Evolutionary conservation across 2,329 filamentous ascomycete genomes (phyloP), one percentile per base, ranked within the genome.

Genomic region (Colletotrichum ledebouriae): DNA sequence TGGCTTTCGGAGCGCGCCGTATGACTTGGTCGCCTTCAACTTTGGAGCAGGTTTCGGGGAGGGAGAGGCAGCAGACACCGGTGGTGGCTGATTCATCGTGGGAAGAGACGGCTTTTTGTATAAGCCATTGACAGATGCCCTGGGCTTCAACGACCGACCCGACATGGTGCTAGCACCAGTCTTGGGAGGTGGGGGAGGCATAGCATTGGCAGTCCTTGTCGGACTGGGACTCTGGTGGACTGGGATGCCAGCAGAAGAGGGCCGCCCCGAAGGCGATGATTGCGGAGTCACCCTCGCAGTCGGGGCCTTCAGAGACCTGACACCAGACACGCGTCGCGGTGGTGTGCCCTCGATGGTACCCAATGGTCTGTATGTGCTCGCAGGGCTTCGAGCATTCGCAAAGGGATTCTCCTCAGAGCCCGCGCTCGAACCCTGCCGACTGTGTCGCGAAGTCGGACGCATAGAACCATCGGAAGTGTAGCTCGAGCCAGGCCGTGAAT

Each of bases 381-480:
- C 80, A 3, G 83, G 81, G 13, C 82, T 77, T 29, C 84, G 80
- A 58, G 84, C 82, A 73, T 76, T 83, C 3, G 75, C 71, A 12
- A 77, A 72, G 61, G 74, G 67, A 70, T 74, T 78, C 70, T 80
- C 86, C 72, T 76, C 81, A 72, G 76, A 84, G 69, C 80, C 87
- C 39, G 81, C 82, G 73, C 84, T 86, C 3, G 88, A 89, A 2
- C 85, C 85, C 7, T 85, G 87, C 22, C 87, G 83, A 73, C 85
- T 88, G 4, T 81, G 80, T 34, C 83, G 82, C 22, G 85, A 85
- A 0, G 81, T 79, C 15, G 85, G 81, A 33, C 80, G 81, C 78
- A 75, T 86, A 77, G 85, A 91, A 72, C 75, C 86, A 81, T 82
- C 92, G 80, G 77, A 89, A 75, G 77, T 91, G 83, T 81, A 90